Conservation (phyloP, 805 yeast species). For the Monosporozyma servazzii region DNA sequence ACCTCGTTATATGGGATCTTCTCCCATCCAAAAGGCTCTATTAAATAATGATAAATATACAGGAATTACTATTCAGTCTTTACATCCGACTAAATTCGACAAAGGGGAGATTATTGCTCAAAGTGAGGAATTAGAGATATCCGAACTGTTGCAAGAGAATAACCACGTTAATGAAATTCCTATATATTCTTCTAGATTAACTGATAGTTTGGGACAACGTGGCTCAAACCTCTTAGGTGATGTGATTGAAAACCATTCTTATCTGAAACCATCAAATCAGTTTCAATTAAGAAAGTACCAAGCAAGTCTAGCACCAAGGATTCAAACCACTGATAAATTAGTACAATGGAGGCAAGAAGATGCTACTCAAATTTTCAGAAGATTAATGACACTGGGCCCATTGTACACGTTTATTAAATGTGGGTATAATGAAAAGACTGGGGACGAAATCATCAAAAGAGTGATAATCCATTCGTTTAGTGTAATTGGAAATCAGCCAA, state of each 20-base stretch:
- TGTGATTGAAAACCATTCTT: constrained; percentile 33
- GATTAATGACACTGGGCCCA: neutral
- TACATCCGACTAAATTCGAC: constrained; percentile 84
- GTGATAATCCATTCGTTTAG: neutral
- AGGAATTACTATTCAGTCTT: constrained; percentile 83
- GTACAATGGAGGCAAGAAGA: neutral
- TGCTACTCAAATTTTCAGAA: neutral
- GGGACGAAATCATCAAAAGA: neutral
- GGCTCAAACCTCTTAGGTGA: constrained; percentile 55
- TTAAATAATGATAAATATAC: constrained; percentile 52
- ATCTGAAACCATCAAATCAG: constrained; percentile 5
- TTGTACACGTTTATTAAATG: neutral
- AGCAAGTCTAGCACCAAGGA: neutral
- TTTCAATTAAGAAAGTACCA: neutral
- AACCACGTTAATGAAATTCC: constrained; percentile 10
- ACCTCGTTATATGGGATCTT: constrained; percentile 77
- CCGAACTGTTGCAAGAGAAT: constrained; percentile 16
- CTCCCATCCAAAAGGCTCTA: constrained; percentile 78
- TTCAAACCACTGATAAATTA: neutral
- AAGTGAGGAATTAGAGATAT: constrained; percentile 28
- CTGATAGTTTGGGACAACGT: constrained; percentile 41
- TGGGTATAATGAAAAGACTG: neutral
- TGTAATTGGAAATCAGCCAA: neutral
- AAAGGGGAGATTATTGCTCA: constrained; percentile 62
- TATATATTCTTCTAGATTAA: constrained; percentile 27